phyloP scores from a whole-genome alignment of 495 filamentous ascomycete species.

The Podospora didyma region DNA sequence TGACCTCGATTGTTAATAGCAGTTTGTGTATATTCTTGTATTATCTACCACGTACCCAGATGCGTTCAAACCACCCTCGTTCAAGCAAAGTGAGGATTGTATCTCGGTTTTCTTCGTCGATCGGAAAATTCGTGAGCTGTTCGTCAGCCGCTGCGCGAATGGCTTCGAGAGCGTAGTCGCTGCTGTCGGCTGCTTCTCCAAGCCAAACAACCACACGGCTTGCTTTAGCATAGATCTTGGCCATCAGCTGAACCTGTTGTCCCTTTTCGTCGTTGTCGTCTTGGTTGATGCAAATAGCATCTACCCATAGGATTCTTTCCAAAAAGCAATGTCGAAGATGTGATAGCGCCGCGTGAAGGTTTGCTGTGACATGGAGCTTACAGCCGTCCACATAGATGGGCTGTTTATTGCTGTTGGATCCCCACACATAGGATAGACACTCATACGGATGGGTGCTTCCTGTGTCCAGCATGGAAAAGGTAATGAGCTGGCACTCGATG shows the following conservation, averaged over 20 bases:
- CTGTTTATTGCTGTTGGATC: background rate
- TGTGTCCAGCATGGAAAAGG: background rate
- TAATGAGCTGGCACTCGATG: background rate
- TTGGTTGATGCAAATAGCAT: slow-evolving; percentile 13
- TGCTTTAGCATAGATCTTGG: slow-evolving; percentile 33
- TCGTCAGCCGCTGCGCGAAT: slow-evolving; percentile 1
- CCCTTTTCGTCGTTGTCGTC: slow-evolving; percentile 10
- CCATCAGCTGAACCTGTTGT: slow-evolving; percentile 23
- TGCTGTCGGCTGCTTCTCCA: slow-evolving; percentile 23
- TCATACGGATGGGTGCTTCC: slow-evolving; percentile 1
- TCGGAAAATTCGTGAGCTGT: background rate
- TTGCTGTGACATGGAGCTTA: background rate
- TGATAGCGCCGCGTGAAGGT: background rate
- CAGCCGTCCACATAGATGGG: background rate
- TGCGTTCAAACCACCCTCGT: slow-evolving; percentile 1
- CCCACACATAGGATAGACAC: slow-evolving; percentile 8
- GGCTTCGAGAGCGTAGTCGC: slow-evolving; percentile 16
- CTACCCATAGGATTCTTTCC: background rate
- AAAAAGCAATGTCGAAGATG: background rate
- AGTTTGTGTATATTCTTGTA: no score
- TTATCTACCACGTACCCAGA: background rate
- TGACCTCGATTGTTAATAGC: background rate
- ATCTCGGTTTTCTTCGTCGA: background rate
- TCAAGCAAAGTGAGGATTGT: background rate
- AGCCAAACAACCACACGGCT: slow-evolving; percentile 35